Evolutionary conservation across 176 grass and related monocot species (phyloP), one percentile per base, ranked within the genome.

Genomic region (Areca catechu): DNA sequence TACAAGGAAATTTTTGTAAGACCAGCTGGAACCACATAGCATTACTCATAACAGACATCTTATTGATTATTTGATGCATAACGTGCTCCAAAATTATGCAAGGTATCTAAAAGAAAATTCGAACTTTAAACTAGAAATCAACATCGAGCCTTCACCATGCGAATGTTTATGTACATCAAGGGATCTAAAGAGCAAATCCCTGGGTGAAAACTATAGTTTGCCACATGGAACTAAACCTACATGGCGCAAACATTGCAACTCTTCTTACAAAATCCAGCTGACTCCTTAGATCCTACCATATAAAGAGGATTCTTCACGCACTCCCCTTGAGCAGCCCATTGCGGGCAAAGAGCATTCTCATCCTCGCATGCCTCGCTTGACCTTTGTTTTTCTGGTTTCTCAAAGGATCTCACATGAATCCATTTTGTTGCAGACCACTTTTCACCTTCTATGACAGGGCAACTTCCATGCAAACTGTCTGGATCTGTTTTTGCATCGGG

Each of bases 381-480:
- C 53, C 57, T 80, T 21, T 76, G 48, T 22, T 55, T 4, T 4
- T 56, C 60, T 54, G 83, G 76, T 5, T 68, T 53, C 24, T 85
- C 81, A 16, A 95, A 89, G 49, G 81, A 76, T 4, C 84, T 50
- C 63, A 95, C 83, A 5, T 76, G 77, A 49, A 95, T 76, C 89
- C 89, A 95, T 68, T 95, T 89, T 20, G 84, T 95, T 6, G 89
- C 89, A 15, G 79, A 80, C 89, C 89, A 95, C 54, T 95, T 95
- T 69, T 89, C 77, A 3, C 89, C 81, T 63, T 95, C 72, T 3
- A 82, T 81, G 15, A 89, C 84, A 0, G 89, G 89, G 68, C 84
- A 95, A 65, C 84, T 95, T 49, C 53, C 84, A 47, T 89, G 89
- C 20, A 85, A 75, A 34, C 89, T 95, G 2, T 22, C 49, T 48